Evolutionary conservation across 768 basidiomycete genomes (phyloP).

Genomic region (Amylocystis lapponica): DNA sequence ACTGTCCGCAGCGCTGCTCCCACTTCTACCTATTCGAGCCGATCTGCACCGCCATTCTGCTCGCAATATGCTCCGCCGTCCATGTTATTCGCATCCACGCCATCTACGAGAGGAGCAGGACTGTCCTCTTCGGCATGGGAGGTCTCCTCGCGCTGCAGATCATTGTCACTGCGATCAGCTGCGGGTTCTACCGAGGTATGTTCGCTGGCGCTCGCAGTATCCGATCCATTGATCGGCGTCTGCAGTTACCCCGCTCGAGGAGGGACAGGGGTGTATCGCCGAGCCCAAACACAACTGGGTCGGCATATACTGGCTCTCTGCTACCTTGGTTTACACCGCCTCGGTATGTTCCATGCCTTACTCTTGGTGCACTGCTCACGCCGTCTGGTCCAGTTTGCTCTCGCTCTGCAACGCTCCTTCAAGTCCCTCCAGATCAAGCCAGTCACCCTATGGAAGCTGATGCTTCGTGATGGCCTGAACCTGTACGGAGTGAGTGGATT

Average conservation of each 20-base stretch:
- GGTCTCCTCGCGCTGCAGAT: slow-evolving; percentile 61
- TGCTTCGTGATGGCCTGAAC: slow-evolving; percentile 87
- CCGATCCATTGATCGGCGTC: background rate
- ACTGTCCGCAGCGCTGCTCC: slow-evolving; percentile 43
- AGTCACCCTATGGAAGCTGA: slow-evolving; percentile 72
- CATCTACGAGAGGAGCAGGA: slow-evolving; percentile 62
- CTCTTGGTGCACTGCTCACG: slow-evolving; percentile 3
- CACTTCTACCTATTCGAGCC: slow-evolving; percentile 83
- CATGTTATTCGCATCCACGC: slow-evolving; percentile 78
- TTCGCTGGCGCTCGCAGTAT: slow-evolving; percentile 4
- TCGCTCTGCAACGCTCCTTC: slow-evolving; percentile 57
- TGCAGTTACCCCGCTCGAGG: slow-evolving; percentile 61
- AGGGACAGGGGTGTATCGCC: slow-evolving; percentile 81
- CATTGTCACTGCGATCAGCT: slow-evolving; percentile 65
- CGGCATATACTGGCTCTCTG: slow-evolving; percentile 79
- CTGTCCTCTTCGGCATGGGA: slow-evolving; percentile 51
- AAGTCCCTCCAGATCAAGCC: slow-evolving; percentile 52
- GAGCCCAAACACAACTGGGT: slow-evolving; percentile 80
- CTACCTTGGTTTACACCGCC: slow-evolving; percentile 64
- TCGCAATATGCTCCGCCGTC: slow-evolving; percentile 65
- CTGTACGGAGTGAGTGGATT: slow-evolving; percentile 59
- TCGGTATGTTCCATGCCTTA: slow-evolving; percentile 54
- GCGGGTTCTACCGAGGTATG: slow-evolving; percentile 74
- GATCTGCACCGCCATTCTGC: slow-evolving; percentile 75
- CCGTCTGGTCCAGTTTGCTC: slow-evolving; percentile 49